These are phyloP conservation scores for Graphilbum ipis-grandicollis DNA, from an alignment of 2,329 filamentous ascomycete genomes.

Conservation along the genomic window DNA sequence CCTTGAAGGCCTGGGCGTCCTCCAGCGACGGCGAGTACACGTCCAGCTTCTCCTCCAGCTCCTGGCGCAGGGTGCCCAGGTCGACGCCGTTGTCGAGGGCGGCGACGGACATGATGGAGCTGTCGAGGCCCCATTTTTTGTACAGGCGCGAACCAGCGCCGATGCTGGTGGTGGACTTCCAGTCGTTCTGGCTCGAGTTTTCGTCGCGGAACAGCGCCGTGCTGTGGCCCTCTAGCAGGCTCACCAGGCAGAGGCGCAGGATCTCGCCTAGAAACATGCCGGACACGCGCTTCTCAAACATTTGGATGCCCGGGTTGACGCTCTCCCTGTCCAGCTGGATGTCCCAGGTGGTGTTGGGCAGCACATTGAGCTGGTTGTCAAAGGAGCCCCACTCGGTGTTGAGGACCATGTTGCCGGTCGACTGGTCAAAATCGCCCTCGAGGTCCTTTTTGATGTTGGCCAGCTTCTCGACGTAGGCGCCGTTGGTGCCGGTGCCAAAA, in stretches of 20 bases:
- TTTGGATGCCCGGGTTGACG: slow-evolving; percentile 85
- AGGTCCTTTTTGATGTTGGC: slow-evolving; percentile 66
- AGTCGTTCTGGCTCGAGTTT: slow-evolving; percentile 54
- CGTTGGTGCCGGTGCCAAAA: slow-evolving; percentile 94
- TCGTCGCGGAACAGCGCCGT: slow-evolving; percentile 60
- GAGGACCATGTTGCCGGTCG: slow-evolving; percentile 87
- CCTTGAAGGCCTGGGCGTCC: slow-evolving; percentile 78
- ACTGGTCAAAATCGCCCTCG: slow-evolving; percentile 53
- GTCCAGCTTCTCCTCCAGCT: slow-evolving; percentile 58
- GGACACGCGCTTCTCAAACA: slow-evolving; percentile 97
- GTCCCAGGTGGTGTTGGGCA: slow-evolving; percentile 78
- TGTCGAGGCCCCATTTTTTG: slow-evolving; percentile 79
- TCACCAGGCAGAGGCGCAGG: slow-evolving; percentile 57
- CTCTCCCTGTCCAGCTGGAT: slow-evolving; percentile 58
- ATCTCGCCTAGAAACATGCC: slow-evolving; percentile 98
- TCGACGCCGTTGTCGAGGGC: slow-evolving; percentile 63
- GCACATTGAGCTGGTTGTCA: slow-evolving; percentile 77
- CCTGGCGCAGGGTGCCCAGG: slow-evolving; percentile 56
- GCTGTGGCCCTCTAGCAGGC: slow-evolving; percentile 50
- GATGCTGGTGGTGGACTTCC: slow-evolving; percentile 52
- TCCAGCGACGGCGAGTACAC: slow-evolving; percentile 62
- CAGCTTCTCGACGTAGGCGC: slow-evolving; percentile 89
- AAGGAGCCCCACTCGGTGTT: slow-evolving; percentile 99
- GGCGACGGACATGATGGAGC: slow-evolving; percentile 72
- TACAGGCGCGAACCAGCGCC: slow-evolving; percentile 49